These are phyloP conservation scores for Stephania cephalantha DNA, from an alignment of 164 flowering plant genomes.

Conservation along the genomic window DNA sequence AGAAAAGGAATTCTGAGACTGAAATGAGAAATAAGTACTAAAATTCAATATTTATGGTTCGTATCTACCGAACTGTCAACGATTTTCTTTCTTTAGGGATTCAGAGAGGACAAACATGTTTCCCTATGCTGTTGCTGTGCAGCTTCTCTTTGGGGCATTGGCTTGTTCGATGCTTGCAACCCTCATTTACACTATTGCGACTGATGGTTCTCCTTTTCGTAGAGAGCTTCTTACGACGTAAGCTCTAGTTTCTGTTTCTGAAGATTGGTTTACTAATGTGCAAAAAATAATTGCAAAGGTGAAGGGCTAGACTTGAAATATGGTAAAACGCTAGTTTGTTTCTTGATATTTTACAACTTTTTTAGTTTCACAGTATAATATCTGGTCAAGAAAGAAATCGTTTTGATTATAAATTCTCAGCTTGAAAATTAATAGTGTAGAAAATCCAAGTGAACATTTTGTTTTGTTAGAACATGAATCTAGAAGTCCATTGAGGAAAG, in stretches of 20 bases:
- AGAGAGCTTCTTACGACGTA: conserved; percentile 72
- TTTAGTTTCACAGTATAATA: no score
- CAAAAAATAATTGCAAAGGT: background rate
- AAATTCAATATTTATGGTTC: background rate
- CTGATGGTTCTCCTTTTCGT: conserved; percentile 76
- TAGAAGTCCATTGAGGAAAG: no score
- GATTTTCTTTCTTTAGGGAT: conserved; percentile 26
- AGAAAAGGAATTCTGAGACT: background rate
- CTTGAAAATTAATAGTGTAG: no score
- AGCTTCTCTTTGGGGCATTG: conserved; percentile 42
- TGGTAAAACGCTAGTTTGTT: background rate
- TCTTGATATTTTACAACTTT: no score
- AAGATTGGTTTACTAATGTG: background rate
- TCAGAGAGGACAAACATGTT: conserved; percentile 23
- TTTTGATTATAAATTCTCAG: no score
- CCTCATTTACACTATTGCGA: conserved; percentile 53
- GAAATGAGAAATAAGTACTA: background rate
- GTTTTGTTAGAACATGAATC: no score
- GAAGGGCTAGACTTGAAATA: background rate
- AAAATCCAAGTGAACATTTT: no score
- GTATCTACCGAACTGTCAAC: background rate
- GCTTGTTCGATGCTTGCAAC: conserved; percentile 69
- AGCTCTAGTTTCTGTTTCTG: conserved; percentile 20
- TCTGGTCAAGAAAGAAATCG: no score
- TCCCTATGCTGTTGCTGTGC: conserved; percentile 41